Base-by-base conservation (phyloP, 352 stramenopile species). In the Thraustochytrium sp. region DNA sequence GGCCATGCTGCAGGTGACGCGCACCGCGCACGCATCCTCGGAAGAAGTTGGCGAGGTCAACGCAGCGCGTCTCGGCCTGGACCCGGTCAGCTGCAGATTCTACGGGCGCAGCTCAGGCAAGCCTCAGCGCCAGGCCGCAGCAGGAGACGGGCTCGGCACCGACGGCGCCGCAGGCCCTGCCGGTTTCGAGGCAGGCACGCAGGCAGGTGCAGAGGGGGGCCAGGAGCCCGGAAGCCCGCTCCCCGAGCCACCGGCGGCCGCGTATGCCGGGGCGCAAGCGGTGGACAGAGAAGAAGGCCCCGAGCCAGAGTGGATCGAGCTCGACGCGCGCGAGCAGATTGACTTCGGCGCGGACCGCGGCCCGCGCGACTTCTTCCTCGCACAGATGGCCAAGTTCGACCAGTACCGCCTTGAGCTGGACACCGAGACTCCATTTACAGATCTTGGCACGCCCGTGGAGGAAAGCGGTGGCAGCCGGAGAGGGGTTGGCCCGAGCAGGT, bases 301-400 rank as follows among this genome's bases (percentile, higher is more conserved):
- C 3, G 62, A 53, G 37, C 36, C 23, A 1, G 62, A 44, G 26
- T 80, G 68, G 68, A 4, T 80, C 31, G n/a, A 72, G 23, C 68
- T 80, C 26, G 68, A 80, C 38, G 31, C n/a, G 13, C 48, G 68
- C 13, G 23, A 21, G 11, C 44, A 31, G 11, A 34, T 80, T 18
- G 11, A 1, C 23, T 80, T 80, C 34, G 68, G 63, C 51, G 23
- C 26, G n/a, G 31, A 64, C 11, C 42, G 68, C 0, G 21, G 40
- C 16, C 44, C 68, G 21, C 31, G 40, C 13, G 31, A 80, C 1
- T 80, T 72, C 34, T 80, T 80, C 53, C 68, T 80, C 11, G 44
- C 68, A 46, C 53, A 80, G 26, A 42, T 80, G 4, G 68, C 16
- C 29, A 65, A 26, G n/a, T 80, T 80, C 42, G 13, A 61, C 18